Evolutionary conservation across 345 rosid species (phyloP).

Genomic region (Brassica napus): Da-Ae NC_063438.1:14169501-14170000

Average conservation of each 20-base stretch:
- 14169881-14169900: constrained; percentile 53
- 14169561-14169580: too few species aligned
- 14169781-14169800: not conserved
- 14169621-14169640: too few species aligned
- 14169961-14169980: not conserved
- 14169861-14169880: constrained; percentile 59
- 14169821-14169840: not conserved
- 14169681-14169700: constrained; percentile 81
- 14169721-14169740: constrained; percentile 18
- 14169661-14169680: constrained; percentile 82
- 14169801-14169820: not conserved
- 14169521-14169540: too few species aligned
- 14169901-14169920: constrained; percentile 56
- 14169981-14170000: not conserved
- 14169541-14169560: too few species aligned
- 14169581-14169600: too few species aligned
- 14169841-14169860: too few species aligned
- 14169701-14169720: constrained; percentile 30
- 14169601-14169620: too few species aligned
- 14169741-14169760: constrained; percentile 69
- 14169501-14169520: too few species aligned
- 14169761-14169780: constrained; percentile 55
- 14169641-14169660: constrained; percentile 45
- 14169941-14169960: constrained; percentile 5
- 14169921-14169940: constrained; percentile 52